These are phyloP conservation scores for Saccharomycopsis sp. DNA, from an alignment of 805 yeast genomes.

Conservation along the genomic window DNA sequence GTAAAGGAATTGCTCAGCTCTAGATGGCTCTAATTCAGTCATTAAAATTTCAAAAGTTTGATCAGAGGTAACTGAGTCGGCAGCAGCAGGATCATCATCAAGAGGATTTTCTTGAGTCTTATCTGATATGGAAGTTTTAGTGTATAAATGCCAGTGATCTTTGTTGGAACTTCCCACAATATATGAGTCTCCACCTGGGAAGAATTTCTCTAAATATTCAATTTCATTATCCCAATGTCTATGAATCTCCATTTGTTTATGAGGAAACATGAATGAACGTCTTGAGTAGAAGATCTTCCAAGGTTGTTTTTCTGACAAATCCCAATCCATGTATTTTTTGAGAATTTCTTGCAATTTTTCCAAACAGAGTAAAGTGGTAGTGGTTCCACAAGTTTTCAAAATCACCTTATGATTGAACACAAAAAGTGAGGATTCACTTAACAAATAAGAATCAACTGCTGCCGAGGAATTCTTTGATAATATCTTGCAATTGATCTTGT, in stretches of 20 bases:
- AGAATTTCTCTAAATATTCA: conserved; percentile 55
- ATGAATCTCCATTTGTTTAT: conserved; percentile 74
- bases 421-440: conserved; percentile 85
- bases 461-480: conserved; percentile 67
- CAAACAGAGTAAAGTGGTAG: conserved; percentile 78
- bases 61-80: conserved; percentile 32
- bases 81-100: conserved; percentile 12
- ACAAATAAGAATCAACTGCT: conserved; percentile 71
- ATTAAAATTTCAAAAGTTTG: conserved; percentile 84
- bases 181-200: conserved; percentile 56
- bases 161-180: conserved; percentile 73
- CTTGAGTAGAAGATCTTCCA: conserved; percentile 81
- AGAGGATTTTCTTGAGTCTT: neutral
- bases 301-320: conserved; percentile 34
- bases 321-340: conserved; percentile 35
- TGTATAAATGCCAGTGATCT: conserved; percentile 88
- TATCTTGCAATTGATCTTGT: conserved; percentile 81
- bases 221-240: conserved; percentile 82
- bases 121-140: conserved; percentile 38
- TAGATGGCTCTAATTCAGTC: conserved; percentile 66
- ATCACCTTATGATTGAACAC: conserved; percentile 81
- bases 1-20: conserved; percentile 53
- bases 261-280: conserved; percentile 89
- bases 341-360: conserved; percentile 53
- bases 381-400: conserved; percentile 93